Conservation (phyloP, 108 stramenopile species). For the Epipyxis sp. region DNA sequence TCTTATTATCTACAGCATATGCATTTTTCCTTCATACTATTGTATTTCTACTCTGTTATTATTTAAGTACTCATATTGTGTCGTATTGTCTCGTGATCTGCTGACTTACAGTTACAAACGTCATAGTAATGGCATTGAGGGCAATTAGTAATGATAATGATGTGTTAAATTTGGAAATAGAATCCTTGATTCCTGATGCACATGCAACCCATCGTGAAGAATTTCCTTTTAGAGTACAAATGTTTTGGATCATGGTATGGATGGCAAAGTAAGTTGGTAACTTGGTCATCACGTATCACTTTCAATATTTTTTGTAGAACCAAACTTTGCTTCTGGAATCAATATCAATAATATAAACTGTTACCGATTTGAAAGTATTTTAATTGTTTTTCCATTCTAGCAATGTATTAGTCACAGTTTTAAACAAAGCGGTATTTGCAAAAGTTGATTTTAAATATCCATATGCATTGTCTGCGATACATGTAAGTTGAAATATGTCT, state of each 20-base stretch:
- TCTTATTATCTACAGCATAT: too few species aligned
- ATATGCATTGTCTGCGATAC: slow-evolving; percentile 71
- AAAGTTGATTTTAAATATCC: slow-evolving; percentile 78
- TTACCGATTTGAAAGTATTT: too few species aligned
- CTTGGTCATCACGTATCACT: too few species aligned
- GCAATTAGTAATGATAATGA: not conserved
- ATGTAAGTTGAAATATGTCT: too few species aligned
- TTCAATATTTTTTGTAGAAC: not conserved
- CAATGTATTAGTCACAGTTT: slow-evolving; percentile 74
- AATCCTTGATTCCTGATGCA: not conserved
- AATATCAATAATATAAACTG: not conserved
- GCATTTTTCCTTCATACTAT: too few species aligned
- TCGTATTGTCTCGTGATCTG: too few species aligned
- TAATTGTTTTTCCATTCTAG: too few species aligned
- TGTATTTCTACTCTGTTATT: too few species aligned
- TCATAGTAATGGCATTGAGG: too few species aligned
- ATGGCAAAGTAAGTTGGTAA: slow-evolving; percentile 47
- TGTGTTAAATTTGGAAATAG: not conserved
- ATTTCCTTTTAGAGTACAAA: not conserved
- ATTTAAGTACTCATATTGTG: too few species aligned
- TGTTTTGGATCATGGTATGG: slow-evolving; percentile 61
- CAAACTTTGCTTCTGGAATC: not conserved
- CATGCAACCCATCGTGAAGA: not conserved
- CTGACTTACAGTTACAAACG: too few species aligned
- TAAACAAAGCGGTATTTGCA: slow-evolving; percentile 78